phyloP scores from a whole-genome alignment of 495 filamentous ascomycete species.

The Xylaria flabelliformis region DNA sequence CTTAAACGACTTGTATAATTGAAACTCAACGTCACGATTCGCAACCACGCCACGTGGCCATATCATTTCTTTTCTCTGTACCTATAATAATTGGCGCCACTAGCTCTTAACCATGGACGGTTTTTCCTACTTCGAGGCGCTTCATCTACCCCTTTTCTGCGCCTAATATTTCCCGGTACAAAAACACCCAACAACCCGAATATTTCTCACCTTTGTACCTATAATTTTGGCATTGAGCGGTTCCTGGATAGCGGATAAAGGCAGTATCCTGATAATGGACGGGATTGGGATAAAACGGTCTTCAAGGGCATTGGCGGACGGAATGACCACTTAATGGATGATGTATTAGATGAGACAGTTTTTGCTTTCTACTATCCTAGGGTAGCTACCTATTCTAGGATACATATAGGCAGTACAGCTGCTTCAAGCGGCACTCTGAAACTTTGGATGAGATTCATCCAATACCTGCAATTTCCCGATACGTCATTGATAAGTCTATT shows the following conservation, averaged over 20 bases:
- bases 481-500: neutral
- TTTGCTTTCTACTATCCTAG: neutral
- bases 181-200: neutral
- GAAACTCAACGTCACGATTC: neutral
- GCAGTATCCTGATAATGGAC: slow-evolving; percentile 15
- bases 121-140: neutral
- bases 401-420: slow-evolving; percentile 3
- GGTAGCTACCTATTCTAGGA: neutral
- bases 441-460: slow-evolving; percentile 14
- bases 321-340: slow-evolving; percentile 22
- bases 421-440: neutral
- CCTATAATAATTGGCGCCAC: neutral
- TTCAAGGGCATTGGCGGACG: slow-evolving; percentile 9
- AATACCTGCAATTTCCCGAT: slow-evolving; percentile 1
- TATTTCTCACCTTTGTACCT: slow-evolving; percentile 2
- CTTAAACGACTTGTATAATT: slow-evolving; percentile 1
- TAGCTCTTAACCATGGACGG: neutral
- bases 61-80: slow-evolving; percentile 6
- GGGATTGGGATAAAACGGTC: slow-evolving; percentile 18
- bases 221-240: slow-evolving; percentile 13
- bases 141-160: neutral
- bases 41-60: neutral
- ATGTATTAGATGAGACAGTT: slow-evolving; percentile 21
- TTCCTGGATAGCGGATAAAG: slow-evolving; percentile 6
- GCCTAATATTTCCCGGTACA: neutral